phyloP scores from a whole-genome alignment of 345 rosid species.

The rapeseed (Brassica napus) region DNA sequence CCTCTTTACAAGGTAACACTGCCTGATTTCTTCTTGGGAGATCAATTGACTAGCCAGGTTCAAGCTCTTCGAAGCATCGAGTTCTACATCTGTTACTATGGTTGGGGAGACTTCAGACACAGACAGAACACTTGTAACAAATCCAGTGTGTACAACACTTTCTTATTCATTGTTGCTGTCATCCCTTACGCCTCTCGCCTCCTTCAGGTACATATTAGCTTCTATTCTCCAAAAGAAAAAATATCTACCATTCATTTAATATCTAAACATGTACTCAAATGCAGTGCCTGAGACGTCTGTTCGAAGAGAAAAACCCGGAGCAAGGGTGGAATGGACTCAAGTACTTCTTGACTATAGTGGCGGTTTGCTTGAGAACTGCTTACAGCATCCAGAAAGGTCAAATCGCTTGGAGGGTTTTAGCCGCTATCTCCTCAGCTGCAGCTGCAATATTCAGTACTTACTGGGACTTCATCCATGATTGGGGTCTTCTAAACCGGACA shows the following conservation, averaged over 20 bases:
- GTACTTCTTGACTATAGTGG: neutral
- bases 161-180: neutral
- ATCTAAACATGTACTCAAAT: neutral
- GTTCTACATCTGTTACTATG: neutral
- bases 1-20: neutral
- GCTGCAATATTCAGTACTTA: neutral
- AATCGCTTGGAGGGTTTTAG: neutral
- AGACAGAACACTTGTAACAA: neutral
- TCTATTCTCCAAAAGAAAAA: neutral
- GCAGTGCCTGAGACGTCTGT: neutral
- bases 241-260: neutral
- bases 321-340: conserved; percentile 1
- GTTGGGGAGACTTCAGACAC: neutral
- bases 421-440: neutral
- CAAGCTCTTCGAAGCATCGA: neutral
- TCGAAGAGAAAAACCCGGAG: neutral
- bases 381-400: neutral
- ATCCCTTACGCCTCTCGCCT: neutral
- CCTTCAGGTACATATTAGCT: neutral
- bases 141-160: neutral
- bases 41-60: neutral
- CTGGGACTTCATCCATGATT: neutral
- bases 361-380: neutral
- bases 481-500: neutral
- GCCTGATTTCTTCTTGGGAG: neutral